Evolutionary conservation across 371 early-diverging fungal species (phyloP), one percentile per base, ranked within the genome.

Genomic region (Apophysomyces variabilis): DNA sequence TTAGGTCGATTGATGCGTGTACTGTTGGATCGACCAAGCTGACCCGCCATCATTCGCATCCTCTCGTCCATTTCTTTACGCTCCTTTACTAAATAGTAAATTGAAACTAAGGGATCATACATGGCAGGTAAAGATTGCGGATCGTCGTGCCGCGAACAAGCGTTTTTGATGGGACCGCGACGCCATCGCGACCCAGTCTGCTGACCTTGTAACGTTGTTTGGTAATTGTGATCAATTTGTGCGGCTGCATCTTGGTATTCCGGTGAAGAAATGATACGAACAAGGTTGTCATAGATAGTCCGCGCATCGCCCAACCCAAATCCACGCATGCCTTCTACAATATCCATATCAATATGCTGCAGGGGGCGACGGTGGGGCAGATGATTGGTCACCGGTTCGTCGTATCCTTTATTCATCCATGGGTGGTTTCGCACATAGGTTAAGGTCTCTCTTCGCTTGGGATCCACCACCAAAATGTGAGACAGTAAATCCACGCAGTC

Each of bases 11-110:
- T 38, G 16, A 62, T 47, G 18, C 61, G 54, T 8, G 67, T 64
- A 35, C 72, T 72, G 38, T 47, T 72, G 57, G 64, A 61, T 8
- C 72, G 65, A 41, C 67, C 60, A 12, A 72, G 8, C 66, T 66
- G 21, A 36, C 50, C 9, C 68, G 70, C 1, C 65, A 14, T 81
- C 77, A 2, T 73, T 64, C 26, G 32, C 32, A 26, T 26, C 32
- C 32, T 26, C 32, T 26, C 32, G 3, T 26, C 32, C 3, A 26
- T 26, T 26, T 79, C 80, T 60, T 72, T 74, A 56, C 75, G 85
- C 76, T 96, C 96, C 62, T 85, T 85, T 16, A 95, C 95, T 38
- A 96, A 84, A 66, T 92, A 91, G 67, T 96, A 96, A 21, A 96
- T 91, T 63, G 93, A 93, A 8, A 94, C 82, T 36, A 93, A 70